phyloP scores from a whole-genome alignment of 306 rosid genomes.

The Carpinus fangiana region DNA sequence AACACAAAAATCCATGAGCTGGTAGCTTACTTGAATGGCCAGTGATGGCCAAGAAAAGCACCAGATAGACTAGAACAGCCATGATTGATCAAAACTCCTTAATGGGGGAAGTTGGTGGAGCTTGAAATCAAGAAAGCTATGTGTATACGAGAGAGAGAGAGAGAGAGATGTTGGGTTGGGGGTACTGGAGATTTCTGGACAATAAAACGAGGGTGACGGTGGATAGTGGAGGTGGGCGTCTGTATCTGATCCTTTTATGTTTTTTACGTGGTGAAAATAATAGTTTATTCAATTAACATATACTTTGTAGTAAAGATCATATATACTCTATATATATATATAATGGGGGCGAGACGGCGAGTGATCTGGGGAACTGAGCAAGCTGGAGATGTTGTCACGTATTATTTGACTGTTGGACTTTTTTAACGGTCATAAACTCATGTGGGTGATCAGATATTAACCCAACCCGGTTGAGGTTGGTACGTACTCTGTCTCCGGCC shows the following conservation, averaged over 20 bases:
- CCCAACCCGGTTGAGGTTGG: conserved; percentile 33
- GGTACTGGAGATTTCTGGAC: conserved; percentile 39
- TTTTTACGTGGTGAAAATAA: conserved; percentile 13
- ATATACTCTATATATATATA: neutral
- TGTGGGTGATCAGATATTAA: conserved; percentile 35
- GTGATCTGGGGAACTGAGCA: conserved; percentile 40
- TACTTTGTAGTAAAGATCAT: neutral
- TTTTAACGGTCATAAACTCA: conserved; percentile 75
- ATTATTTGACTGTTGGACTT: conserved; percentile 1
- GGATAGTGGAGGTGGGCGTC: conserved; percentile 28
- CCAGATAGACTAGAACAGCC: conserved; percentile 52
- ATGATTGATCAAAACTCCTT: conserved; percentile 39
- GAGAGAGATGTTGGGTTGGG: neutral
- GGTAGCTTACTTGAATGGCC: conserved; percentile 75
- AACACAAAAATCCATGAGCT: neutral
- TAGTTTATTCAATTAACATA: neutral
- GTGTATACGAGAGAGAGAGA: conserved; percentile 12
- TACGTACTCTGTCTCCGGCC: neutral
- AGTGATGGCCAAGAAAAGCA: conserved; percentile 57
- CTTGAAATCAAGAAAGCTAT: neutral
- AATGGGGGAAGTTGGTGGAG: conserved; percentile 17
- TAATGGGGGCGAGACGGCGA: conserved; percentile 7
- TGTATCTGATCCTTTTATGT: conserved; percentile 30
- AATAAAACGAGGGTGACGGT: conserved; percentile 13
- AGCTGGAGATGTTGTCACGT: conserved; percentile 27